These are phyloP conservation scores for Colletotrichum neosansevieriae DNA, from an alignment of 2,329 filamentous ascomycete genomes.

Conservation along the genomic window DNA sequence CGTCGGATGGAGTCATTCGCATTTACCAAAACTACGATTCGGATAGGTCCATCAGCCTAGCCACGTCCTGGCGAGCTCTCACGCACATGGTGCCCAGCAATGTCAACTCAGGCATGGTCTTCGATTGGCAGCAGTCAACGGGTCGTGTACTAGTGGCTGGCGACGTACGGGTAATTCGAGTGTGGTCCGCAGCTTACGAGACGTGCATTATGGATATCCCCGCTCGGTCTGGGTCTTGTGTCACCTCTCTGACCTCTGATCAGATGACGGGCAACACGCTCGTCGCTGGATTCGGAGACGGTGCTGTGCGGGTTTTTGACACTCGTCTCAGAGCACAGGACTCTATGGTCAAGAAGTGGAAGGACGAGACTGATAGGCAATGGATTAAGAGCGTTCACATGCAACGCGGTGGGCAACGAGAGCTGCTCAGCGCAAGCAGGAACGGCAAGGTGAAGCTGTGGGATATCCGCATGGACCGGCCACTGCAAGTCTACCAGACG, in stretches of 20 bases:
- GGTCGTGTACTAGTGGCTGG: conserved; percentile 95
- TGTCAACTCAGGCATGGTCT: conserved; percentile 93
- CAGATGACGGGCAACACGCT: conserved; percentile 98
- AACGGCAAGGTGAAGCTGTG: conserved; percentile 96
- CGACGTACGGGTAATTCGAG: conserved; percentile 92
- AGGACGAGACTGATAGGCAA: conserved; percentile 84
- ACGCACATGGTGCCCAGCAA: conserved; percentile 95
- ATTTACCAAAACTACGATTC: conserved; percentile 94
- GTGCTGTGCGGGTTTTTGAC: conserved; percentile 93
- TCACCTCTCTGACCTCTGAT: conserved; percentile 95
- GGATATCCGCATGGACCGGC: conserved; percentile 91
- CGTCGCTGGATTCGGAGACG: conserved; percentile 95
- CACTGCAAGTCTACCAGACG: conserved; percentile 78
- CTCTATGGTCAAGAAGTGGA: conserved; percentile 96
- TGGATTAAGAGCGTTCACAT: conserved; percentile 98
- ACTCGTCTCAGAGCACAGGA: conserved; percentile 85
- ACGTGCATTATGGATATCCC: conserved; percentile 94
- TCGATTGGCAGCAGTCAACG: conserved; percentile 99
- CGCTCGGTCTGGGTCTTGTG: conserved; percentile 92
- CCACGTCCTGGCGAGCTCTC: conserved; percentile 90
- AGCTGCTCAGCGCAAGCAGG: conserved; percentile 89
- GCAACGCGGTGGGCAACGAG: conserved; percentile 92
- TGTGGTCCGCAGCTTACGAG: conserved; percentile 96
- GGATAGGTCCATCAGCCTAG: conserved; percentile 80
- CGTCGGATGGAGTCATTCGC: conserved; percentile 93